Conservation (phyloP, 768 basidiomycete species). For the Aureoboletus auriporus region DNA sequence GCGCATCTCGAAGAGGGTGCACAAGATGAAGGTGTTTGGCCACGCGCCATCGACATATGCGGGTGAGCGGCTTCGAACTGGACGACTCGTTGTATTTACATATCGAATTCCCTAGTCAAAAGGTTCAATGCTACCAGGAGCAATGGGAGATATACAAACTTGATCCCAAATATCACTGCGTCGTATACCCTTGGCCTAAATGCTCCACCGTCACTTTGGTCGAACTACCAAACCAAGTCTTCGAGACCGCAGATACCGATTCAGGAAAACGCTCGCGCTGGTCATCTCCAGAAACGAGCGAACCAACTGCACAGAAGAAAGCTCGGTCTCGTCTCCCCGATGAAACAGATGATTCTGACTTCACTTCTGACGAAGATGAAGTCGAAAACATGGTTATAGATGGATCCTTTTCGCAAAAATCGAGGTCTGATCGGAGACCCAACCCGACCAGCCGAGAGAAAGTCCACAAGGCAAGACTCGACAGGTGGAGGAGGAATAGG, state of each 20-base stretch:
- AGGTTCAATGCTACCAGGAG: constrained; percentile 56
- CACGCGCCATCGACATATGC: constrained; percentile 60
- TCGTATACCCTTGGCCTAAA: constrained; percentile 43
- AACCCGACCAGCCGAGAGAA: constrained; percentile 30
- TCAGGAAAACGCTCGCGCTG: constrained; percentile 27
- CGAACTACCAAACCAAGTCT: constrained; percentile 9
- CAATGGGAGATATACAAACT: constrained; percentile 88
- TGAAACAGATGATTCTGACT: constrained; percentile 20
- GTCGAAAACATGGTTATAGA: constrained; percentile 51
- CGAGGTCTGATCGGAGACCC: constrained; percentile 13
- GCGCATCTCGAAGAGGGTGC: constrained; percentile 56
- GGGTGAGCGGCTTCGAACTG: constrained; percentile 48
- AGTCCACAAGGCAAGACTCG: constrained; percentile 22
- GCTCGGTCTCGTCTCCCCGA: constrained; percentile 20
- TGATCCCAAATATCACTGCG: constrained; percentile 69
- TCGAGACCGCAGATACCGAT: constrained; percentile 4
- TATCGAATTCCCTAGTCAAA: constrained; percentile 35
- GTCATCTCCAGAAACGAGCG: constrained; percentile 21
- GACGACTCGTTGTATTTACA: constrained; percentile 7
- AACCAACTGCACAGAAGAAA: constrained; percentile 21
- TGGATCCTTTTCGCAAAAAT: constrained; percentile 19
- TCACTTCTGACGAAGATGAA: constrained; percentile 40
- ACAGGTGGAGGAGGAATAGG: constrained; percentile 27
- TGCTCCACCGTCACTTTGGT: constrained; percentile 21
- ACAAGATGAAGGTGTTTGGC: constrained; percentile 67